Conservation (phyloP, 1,139 yeast species). For the Suhomyces yuchorum region DNA sequence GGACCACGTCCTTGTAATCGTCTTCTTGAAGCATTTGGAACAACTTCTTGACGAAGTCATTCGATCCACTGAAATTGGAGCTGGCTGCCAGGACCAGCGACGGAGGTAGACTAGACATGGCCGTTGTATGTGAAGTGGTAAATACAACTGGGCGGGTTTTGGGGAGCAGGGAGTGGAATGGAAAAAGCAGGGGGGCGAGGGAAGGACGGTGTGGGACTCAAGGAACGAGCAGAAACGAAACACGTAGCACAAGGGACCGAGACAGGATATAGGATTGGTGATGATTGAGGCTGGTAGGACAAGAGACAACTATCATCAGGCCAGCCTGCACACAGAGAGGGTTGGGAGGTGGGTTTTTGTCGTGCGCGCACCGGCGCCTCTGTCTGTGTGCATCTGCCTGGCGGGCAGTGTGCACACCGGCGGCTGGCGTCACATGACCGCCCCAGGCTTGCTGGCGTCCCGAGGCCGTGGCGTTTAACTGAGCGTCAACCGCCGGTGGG, state of each 20-base stretch:
- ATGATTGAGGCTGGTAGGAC: constrained; percentile 3
- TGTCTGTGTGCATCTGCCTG: neutral
- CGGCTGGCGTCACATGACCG: neutral
- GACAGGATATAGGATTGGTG: neutral
- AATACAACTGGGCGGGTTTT: neutral
- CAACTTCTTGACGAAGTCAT: constrained; percentile 75
- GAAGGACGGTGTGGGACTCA: neutral
- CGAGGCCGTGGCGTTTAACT: neutral
- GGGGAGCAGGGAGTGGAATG: neutral
- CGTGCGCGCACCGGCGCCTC: constrained; percentile 4
- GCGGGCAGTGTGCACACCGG: neutral
- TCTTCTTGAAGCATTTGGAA: constrained; percentile 86
- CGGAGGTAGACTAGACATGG: constrained; percentile 9
- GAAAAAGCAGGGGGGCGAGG: neutral
- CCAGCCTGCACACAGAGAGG: constrained; percentile 5
- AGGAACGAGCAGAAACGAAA: neutral
- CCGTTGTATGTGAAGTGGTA: neutral
- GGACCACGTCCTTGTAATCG: constrained; percentile 67
- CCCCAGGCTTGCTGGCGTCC: neutral
- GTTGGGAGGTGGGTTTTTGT: neutral
- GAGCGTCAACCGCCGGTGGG: neutral
- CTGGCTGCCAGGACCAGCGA: constrained; percentile 9
- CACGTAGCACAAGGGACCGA: neutral
- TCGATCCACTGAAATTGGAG: constrained; percentile 44
- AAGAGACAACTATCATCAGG: constrained; percentile 4